Evolutionary conservation across 1,139 yeast genomes (phyloP), one percentile per base, ranked within the genome.

Genomic region (Kodamaea alishanica): DNA sequence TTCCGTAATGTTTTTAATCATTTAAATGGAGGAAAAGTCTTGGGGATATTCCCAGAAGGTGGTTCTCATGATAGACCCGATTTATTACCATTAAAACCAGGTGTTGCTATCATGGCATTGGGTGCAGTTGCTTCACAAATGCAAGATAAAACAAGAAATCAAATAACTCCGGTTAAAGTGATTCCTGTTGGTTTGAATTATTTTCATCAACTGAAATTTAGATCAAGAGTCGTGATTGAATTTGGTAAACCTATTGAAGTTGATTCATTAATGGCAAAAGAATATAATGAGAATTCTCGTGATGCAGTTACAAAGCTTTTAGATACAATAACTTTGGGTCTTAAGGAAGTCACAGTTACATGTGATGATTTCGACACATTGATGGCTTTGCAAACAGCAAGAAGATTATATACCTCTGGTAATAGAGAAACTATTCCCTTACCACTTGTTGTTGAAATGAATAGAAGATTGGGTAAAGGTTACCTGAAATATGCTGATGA

Each of bases 171-270:
- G 36, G 89, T 92, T 6, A 82, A 84, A 50, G 85, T 92, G 48
- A 95, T 92, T 20, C 97, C 97, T 5, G 87, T 95, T 50, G 98
- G 98, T 29, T 83, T 92, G 92, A 92, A 92, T 63, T 92, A 92
- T 63, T 92, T 92, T 73, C 95, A 88, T 60, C 92, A 97, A 8
- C 95, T 92, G 63, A 87, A 85, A 58, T 92, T 92, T 63, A 75
- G 97, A 58, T 88, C 96, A 2, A 75, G 97, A 53, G 97, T 97
- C 1, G 96, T 92, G 23, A 74, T 92, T 42, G 97, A 92, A 61
- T 90, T 90, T 63, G 98, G 98, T 20, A 77, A 81, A 42, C 97
- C 97, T 6, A 81, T 92, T 43, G 82, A 77, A 37, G 79, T 92
- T 28, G 70, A 82, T 6, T 63, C 65, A 8, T 81, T 79, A 24